A percentile compares a stretch with the other conserved stretches of the same genome.
These are phyloP conservation scores for Colletotrichum musicola DNA, from an alignment of 2,329 filamentous ascomycete genomes.

Conservation along the genomic window DNA sequence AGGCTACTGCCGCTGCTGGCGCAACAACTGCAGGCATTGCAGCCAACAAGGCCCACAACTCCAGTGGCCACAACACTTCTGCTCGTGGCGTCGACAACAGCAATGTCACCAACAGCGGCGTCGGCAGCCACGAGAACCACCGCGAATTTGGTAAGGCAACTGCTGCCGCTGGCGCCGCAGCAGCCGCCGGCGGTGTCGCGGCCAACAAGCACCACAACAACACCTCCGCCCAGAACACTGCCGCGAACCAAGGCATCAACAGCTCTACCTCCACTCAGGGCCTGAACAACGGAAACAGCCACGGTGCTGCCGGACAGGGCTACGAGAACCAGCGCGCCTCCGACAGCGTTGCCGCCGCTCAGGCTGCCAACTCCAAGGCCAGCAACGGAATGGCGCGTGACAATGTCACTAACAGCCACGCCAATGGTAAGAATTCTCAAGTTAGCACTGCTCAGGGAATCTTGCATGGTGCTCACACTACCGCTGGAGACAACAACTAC, in stretches of 20 bases:
- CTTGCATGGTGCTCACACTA: conserved; percentile 24
- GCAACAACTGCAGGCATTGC: conserved; percentile 3
- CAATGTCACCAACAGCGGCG: not conserved
- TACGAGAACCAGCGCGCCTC: not conserved
- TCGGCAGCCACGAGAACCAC: not conserved
- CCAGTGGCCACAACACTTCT: not conserved
- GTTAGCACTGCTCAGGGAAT: conserved; percentile 24
- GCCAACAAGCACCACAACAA: conserved; percentile 18
- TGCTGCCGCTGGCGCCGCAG: conserved; percentile 10
- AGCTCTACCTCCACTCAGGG: not conserved
- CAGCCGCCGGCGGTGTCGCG: not conserved
- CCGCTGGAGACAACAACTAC: conserved; percentile 15
- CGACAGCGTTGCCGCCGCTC: conserved; percentile 8
- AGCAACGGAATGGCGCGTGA: not conserved
- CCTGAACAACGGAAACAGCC: not conserved
- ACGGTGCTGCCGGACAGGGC: not conserved
- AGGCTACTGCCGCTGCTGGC: not conserved
- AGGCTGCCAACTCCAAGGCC: conserved; percentile 7
- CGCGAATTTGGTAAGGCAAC: not conserved
- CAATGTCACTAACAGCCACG: conserved; percentile 4
- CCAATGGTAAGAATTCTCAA: conserved; percentile 6
- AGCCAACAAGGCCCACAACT: not conserved
- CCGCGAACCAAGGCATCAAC: not conserved
- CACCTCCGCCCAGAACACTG: not conserved
- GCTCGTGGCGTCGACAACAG: not conserved